A percentile compares a stretch with the other conserved stretches of the same genome.
phyloP scores from a whole-genome alignment of 2,329 filamentous ascomycete genomes.

The Biscogniauxia mediterranea region DNA sequence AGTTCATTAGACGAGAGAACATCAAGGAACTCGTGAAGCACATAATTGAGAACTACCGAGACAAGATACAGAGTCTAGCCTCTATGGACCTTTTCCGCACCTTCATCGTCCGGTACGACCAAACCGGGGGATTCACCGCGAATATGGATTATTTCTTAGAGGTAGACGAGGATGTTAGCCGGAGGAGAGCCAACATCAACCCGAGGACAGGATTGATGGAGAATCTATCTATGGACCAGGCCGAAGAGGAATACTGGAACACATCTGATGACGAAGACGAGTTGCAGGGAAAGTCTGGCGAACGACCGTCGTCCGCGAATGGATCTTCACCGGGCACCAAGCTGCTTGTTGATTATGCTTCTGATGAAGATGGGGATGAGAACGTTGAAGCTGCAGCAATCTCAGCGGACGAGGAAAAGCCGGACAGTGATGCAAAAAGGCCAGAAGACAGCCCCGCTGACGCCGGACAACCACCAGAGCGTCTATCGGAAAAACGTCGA shows the following conservation, averaged over 20 bases:
- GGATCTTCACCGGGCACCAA: slow-evolving; percentile 63
- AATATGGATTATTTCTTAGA: slow-evolving; percentile 73
- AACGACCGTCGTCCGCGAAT: slow-evolving; percentile 48
- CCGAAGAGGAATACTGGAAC: slow-evolving; percentile 94
- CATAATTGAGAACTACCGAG: slow-evolving; percentile 79
- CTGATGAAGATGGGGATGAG: slow-evolving; percentile 79
- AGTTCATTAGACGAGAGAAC: slow-evolving; percentile 80
- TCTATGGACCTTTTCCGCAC: slow-evolving; percentile 84
- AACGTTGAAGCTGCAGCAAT: slow-evolving; percentile 52
- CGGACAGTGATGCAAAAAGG: slow-evolving; percentile 32
- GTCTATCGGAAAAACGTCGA: slow-evolving; percentile 82
- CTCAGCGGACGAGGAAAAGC: slow-evolving; percentile 29
- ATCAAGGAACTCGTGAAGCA: slow-evolving; percentile 80
- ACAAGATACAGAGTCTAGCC: slow-evolving; percentile 70
- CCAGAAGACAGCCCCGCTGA: slow-evolving; percentile 35
- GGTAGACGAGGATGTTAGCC: slow-evolving; percentile 57
- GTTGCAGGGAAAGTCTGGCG: slow-evolving; percentile 34
- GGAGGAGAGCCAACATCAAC: slow-evolving; percentile 41
- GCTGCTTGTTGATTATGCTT: slow-evolving; percentile 86
- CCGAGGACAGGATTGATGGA: slow-evolving; percentile 63
- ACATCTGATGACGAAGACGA: slow-evolving; percentile 84
- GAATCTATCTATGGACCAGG: slow-evolving; percentile 69
- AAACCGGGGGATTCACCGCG: slow-evolving; percentile 65
- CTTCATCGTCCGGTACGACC: slow-evolving; percentile 74
- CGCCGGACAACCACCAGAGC: slow-evolving; percentile 65